These are phyloP conservation scores for Cystobasidium tubakii DNA, from an alignment of 768 basidiomycete genomes.

Conservation along the genomic window DNA sequence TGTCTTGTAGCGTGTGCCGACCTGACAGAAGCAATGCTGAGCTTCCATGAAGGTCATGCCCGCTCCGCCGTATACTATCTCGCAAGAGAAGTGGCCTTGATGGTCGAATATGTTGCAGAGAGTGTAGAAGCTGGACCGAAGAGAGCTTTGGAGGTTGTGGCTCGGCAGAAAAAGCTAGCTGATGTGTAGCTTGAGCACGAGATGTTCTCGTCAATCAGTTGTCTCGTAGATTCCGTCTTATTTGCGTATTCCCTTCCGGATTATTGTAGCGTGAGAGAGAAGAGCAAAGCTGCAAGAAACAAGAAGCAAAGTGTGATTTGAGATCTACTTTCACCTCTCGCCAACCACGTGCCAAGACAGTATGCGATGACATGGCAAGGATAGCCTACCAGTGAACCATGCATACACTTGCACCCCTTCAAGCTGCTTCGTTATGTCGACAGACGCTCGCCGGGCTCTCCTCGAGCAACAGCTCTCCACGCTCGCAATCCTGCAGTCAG, in stretches of 20 bases:
- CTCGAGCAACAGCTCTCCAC: not conserved
- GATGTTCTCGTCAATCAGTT: no score
- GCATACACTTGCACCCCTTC: not conserved
- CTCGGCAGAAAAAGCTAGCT: not conserved
- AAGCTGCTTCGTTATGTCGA: not conserved
- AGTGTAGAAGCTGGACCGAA: not conserved
- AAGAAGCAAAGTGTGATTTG: no score
- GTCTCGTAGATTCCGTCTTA: no score
- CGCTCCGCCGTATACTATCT: conserved; percentile 41
- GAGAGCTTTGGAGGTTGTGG: not conserved
- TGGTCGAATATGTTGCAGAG: conserved; percentile 32
- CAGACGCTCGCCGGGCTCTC: not conserved
- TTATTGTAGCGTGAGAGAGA: no score
- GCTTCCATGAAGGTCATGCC: conserved; percentile 38
- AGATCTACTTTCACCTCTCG: no score
- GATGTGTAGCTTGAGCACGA: no score
- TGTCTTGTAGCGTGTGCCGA: no score
- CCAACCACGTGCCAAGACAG: no score
- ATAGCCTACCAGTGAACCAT: no score
- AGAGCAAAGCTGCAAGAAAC: no score
- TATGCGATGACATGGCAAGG: no score
- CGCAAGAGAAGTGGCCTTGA: conserved; percentile 40
- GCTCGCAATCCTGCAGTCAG: not conserved
- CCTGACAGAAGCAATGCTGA: not conserved
- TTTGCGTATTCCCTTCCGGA: no score